phyloP scores from a whole-genome alignment of 257 asterid genomes.

The Datura wrightii region DNA sequence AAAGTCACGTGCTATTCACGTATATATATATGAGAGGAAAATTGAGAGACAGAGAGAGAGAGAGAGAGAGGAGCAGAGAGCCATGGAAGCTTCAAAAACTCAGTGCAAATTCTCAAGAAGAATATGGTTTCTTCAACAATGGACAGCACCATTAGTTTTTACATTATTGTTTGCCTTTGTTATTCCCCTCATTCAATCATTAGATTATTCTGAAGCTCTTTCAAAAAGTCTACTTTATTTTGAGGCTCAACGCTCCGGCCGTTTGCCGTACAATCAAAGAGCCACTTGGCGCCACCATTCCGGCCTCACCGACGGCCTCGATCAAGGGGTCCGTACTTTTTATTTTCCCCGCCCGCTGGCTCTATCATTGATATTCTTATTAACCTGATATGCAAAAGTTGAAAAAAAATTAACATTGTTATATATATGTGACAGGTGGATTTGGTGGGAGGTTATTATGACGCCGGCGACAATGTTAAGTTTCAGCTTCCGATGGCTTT shows the following conservation, averaged over 20 bases:
- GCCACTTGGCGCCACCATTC: constrained; percentile 92
- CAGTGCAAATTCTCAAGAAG: constrained; percentile 28
- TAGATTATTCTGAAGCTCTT: constrained; percentile 72
- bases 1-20: constrained; percentile 31
- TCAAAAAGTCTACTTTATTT: constrained; percentile 85
- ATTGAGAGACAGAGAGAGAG: neutral
- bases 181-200: constrained; percentile 39
- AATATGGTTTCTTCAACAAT: constrained; percentile 21
- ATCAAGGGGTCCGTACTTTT: constrained; percentile 67
- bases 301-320: constrained; percentile 90
- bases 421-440: constrained; percentile 58
- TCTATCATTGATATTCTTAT: neutral
- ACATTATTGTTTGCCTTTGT: constrained; percentile 36
- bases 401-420: neutral
- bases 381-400: neutral
- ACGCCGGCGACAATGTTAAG: constrained; percentile 89
- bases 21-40: constrained; percentile 17
- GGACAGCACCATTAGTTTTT: constrained; percentile 33
- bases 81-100: constrained; percentile 47
- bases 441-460: constrained; percentile 92
- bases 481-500: constrained; percentile 94
- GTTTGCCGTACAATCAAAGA: constrained; percentile 80
- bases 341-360: too few species aligned
- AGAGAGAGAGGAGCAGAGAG: neutral
- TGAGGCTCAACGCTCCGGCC: constrained; percentile 97